These are phyloP conservation scores for Phytophthora megakarya DNA, from an alignment of 352 stramenopile species.

Conservation along the genomic window DNA sequence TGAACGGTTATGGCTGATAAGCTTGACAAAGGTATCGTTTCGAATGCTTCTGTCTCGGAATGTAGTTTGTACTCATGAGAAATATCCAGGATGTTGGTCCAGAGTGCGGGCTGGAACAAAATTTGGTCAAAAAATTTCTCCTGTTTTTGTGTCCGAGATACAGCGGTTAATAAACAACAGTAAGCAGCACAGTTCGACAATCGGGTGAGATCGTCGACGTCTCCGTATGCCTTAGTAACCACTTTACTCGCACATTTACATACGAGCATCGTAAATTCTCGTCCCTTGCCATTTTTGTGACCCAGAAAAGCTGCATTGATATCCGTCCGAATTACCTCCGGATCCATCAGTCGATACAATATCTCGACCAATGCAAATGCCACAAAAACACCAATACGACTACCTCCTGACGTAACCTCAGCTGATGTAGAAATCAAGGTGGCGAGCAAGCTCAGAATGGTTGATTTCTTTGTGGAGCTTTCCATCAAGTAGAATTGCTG, in stretches of 20 bases:
- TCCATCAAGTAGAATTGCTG: constrained; percentile 57
- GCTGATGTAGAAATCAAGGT: constrained; percentile 60
- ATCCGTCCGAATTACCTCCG: constrained; percentile 63
- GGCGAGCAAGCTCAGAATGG: constrained; percentile 54
- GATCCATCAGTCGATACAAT: constrained; percentile 64
- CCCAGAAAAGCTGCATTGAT: constrained; percentile 79
- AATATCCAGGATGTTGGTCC: constrained; percentile 68
- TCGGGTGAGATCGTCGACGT: constrained; percentile 41
- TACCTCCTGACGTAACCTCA: constrained; percentile 41
- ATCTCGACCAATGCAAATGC: constrained; percentile 71
- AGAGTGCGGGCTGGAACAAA: constrained; percentile 75
- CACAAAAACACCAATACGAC: constrained; percentile 53
- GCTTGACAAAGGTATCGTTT: constrained; percentile 57
- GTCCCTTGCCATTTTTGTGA: constrained; percentile 70
- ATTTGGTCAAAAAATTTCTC: constrained; percentile 90
- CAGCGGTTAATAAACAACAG: constrained; percentile 71
- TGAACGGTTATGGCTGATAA: constrained; percentile 43
- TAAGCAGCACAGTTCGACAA: constrained; percentile 73
- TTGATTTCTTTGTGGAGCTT: constrained; percentile 30
- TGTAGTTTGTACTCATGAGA: constrained; percentile 46
- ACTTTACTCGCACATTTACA: constrained; percentile 85
- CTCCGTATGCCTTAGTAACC: constrained; percentile 52
- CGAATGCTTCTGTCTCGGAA: constrained; percentile 57
- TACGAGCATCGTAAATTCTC: constrained; percentile 86
- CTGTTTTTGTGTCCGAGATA: constrained; percentile 84